A percentile compares a stretch with the other conserved stretches of the same genome.
These are phyloP conservation scores for Aspergillus nidulans DNA, from an alignment of 495 filamentous ascomycete species.

Conservation along the genomic window DNA sequence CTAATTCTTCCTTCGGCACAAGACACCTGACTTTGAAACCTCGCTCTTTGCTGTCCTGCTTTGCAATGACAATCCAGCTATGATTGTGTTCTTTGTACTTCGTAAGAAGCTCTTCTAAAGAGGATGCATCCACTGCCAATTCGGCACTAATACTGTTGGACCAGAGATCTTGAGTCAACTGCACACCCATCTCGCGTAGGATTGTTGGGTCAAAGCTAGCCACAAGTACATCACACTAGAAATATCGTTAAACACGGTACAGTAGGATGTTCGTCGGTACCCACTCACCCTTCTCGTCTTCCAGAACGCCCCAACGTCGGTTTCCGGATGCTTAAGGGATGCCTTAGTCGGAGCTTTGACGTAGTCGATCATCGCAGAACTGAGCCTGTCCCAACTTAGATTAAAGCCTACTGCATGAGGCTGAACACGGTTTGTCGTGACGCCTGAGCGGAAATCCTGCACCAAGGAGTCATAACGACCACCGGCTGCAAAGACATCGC, in stretches of 20 bases:
- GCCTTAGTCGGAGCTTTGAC: conserved; percentile 57
- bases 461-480: conserved; percentile 91
- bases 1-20: conserved; percentile 74
- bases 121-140: conserved; percentile 70
- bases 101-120: conserved; percentile 64
- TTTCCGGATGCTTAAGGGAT: conserved; percentile 60
- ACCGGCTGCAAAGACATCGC: conserved; percentile 87
- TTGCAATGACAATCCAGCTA: conserved; percentile 82
- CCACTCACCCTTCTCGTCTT: conserved; percentile 59
- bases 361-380: conserved; percentile 59
- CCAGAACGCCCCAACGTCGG: conserved; percentile 51
- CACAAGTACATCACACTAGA: conserved; percentile 79
- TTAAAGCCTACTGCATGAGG: conserved; percentile 88
- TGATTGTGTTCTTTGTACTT: conserved; percentile 70
- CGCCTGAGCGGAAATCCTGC: conserved; percentile 40
- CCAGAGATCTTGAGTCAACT: conserved; percentile 78
- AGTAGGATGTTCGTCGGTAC: neutral
- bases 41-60: conserved; percentile 67
- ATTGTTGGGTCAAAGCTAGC: conserved; percentile 76
- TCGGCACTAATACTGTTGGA: conserved; percentile 83
- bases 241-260: conserved; percentile 10
- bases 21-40: conserved; percentile 72
- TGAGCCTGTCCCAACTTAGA: conserved; percentile 79
- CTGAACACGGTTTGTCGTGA: conserved; percentile 34
- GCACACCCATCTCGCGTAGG: conserved; percentile 68